Conservation (phyloP, 495 filamentous ascomycete species). For the Neurospora hispaniola region DNA sequence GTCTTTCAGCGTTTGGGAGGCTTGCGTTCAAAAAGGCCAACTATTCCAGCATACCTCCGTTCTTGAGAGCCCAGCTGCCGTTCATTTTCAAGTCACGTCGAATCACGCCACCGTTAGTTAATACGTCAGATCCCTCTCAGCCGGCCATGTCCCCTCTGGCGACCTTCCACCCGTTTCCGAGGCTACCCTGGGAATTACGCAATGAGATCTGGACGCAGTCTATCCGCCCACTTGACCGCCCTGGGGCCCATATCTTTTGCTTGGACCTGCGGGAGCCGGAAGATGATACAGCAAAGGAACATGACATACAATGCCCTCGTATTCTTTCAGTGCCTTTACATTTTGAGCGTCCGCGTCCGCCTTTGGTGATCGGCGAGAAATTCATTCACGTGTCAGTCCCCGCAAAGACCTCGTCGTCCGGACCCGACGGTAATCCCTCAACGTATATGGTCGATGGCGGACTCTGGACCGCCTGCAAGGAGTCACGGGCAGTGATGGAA, state of each 20-base stretch:
- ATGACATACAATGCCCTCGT: background rate
- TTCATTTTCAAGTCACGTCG: too few relatives aligned
- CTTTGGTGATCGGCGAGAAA: background rate
- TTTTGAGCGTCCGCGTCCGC: background rate
- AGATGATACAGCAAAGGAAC: background rate
- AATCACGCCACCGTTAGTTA: too few relatives aligned
- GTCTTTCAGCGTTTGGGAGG: too few relatives aligned
- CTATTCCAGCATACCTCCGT: too few relatives aligned
- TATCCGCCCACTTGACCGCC: background rate
- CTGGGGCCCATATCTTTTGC: background rate
- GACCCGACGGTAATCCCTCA: background rate
- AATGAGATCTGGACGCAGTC: background rate
- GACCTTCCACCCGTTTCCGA: background rate
- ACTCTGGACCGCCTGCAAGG: conserved; percentile 1
- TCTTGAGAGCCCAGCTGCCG: too few relatives aligned
- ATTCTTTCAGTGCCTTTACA: background rate
- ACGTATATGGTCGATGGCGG: background rate
- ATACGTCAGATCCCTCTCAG: too few relatives aligned
- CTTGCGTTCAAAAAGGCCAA: too few relatives aligned
- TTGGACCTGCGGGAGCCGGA: background rate
- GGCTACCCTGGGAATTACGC: background rate
- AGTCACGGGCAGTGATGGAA: background rate
- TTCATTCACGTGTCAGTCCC: background rate
- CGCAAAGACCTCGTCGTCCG: background rate
- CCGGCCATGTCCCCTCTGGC: background rate